A percentile compares a stretch with the other conserved stretches of the same genome.
Conservation (phyloP, 176 grass and related monocot species). For the Alopecurus myosuroides region DNA sequence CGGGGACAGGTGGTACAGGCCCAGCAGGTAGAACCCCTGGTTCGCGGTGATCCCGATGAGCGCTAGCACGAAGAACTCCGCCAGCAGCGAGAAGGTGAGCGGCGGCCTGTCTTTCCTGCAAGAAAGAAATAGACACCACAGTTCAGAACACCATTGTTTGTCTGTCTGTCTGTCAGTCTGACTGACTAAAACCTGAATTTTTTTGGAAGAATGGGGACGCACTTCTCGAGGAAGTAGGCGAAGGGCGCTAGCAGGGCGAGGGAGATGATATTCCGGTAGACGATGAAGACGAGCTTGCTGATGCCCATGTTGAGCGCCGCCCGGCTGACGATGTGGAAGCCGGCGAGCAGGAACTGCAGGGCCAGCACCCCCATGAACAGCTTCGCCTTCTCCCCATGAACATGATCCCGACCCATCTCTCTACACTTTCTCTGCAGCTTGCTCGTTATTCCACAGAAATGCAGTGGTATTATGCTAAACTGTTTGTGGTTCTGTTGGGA, state of each 20-base stretch:
- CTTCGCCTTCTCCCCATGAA: conserved; percentile 64
- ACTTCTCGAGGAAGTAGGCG: conserved; percentile 99
- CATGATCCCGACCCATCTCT: conserved; percentile 24
- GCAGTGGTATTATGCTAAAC: not conserved
- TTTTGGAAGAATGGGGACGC: not conserved
- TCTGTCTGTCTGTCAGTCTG: no score
- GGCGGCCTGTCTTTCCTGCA: conserved; percentile 89
- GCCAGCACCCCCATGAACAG: conserved; percentile 62
- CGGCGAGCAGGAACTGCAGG: conserved; percentile 74
- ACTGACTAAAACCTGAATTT: not conserved
- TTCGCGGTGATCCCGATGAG: conserved; percentile 90
- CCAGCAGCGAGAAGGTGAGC: conserved; percentile 76
- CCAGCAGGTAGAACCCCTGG: conserved; percentile 96
- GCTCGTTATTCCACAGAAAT: not conserved
- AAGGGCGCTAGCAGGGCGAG: conserved; percentile 80
- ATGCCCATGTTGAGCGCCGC: conserved; percentile 91
- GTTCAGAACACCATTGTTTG: not conserved
- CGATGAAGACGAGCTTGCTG: conserved; percentile 88
- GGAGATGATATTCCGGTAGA: conserved; percentile 89
- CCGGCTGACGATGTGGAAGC: conserved; percentile 83
- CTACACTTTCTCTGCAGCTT: not conserved
- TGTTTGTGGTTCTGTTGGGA: conserved; percentile 5
- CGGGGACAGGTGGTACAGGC: conserved; percentile 80
- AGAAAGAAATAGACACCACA: not conserved
- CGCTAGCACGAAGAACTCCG: conserved; percentile 84